Evolutionary conservation across 1,284 basidiomycete genomes (phyloP), one percentile per base, ranked within the genome.

Genomic region (Marasmius tenuissimus): DNA sequence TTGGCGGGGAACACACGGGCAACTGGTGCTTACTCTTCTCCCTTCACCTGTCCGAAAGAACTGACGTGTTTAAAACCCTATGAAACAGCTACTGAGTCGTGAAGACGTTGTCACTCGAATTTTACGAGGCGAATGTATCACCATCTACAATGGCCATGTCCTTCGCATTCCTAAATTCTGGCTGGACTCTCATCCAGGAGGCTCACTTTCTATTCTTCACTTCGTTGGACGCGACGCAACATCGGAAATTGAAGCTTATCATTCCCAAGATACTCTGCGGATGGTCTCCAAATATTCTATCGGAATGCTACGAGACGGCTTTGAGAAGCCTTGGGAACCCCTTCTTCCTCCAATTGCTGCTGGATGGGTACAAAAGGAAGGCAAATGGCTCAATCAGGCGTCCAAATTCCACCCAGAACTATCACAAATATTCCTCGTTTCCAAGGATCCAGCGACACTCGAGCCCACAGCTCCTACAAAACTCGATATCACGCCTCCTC

Each of bases 181-280:
- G 97, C 87, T 97, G 20, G 75, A 84, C 3, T 79, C 83, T 3
- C 97, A 99, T 73, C 97, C 97, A 0, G 97, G 97, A 49, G 96
- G 97, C 59, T 78, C 87, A 12, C 88, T 98, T 53, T 85, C 96
- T 18, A 88, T 99, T 63, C 87, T 97, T 34, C 97, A 99, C 78
- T 98, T 97, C 71, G 89, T 98, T 38, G 97, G 97, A 2, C 85
- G 97, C 56, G 96, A 99, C 73, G 97, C 96, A 0, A 87, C 91
- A 2, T 93, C 97, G 78, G 97, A 99, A 75, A 92, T 98, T 51
- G 87, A 94, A 65, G 97, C 94, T 11, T 98, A 95, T 77, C 97
- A 99, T 73, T 81, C 83, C 1, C 84, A 87, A 37, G 75, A 81
- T 57, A 91, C 94, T 47, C 78, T 87, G 58, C 77, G 78, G 27